phyloP scores from a whole-genome alignment of 1,284 basidiomycete species.

The Ceratobasidium sp. region DNA sequence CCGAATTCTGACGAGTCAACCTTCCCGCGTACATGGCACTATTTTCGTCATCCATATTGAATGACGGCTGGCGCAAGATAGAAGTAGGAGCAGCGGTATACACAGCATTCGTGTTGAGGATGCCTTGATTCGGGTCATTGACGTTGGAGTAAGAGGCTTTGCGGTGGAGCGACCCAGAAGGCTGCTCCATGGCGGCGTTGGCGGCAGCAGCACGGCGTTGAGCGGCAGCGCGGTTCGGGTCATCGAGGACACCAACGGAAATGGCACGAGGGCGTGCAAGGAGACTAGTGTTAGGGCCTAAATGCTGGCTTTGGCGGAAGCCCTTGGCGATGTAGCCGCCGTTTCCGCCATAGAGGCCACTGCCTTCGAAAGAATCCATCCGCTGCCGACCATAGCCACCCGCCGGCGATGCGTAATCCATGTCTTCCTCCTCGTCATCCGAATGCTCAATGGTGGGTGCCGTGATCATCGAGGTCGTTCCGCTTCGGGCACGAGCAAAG shows the following conservation, averaged over 20 bases:
- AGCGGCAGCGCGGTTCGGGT: conserved; percentile 61
- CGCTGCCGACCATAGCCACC: conserved; percentile 57
- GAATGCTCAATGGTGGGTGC: conserved; percentile 62
- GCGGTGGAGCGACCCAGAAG: conserved; percentile 43
- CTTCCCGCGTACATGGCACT: conserved; percentile 34
- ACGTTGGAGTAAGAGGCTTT: conserved; percentile 33
- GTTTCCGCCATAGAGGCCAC: conserved; percentile 38
- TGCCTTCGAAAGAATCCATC: conserved; percentile 63
- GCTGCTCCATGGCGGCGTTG: conserved; percentile 57
- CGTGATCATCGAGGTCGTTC: conserved; percentile 61
- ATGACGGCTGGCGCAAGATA: conserved; percentile 34
- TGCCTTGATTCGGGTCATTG: conserved; percentile 31
- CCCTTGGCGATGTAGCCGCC: conserved; percentile 61
- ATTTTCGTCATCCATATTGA: conserved; percentile 37
- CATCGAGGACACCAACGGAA: conserved; percentile 90
- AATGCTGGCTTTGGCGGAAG: conserved; percentile 70
- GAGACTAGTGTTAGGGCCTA: conserved; percentile 54
- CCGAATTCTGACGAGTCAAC: conserved; percentile 29
- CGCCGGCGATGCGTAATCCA: conserved; percentile 55
- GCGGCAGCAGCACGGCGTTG: conserved; percentile 68
- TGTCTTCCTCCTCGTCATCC: conserved; percentile 68
- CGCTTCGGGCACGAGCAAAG: conserved; percentile 62
- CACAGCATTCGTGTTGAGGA: conserved; percentile 11
- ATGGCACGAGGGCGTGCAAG: conserved; percentile 80
- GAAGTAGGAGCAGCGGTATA: conserved; percentile 29